Percentiles rank a stretch among this genome's conserved stretches.
These are phyloP conservation scores for Begonia masoniana DNA, from an alignment of 306 rosid genomes.

Conservation along the genomic window DNA sequence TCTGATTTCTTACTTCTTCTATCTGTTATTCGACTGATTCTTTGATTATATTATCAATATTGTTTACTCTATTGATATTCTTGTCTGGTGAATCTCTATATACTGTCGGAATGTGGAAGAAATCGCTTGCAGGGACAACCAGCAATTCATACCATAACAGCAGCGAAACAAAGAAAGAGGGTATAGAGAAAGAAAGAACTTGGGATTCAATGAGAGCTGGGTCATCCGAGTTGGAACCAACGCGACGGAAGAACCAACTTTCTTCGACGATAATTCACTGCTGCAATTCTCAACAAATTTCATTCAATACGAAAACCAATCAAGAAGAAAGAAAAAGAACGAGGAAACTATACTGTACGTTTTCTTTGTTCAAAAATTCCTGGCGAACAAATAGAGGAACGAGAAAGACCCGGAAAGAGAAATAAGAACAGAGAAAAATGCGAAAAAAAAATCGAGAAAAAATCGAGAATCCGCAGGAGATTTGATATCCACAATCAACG, in stretches of 20 bases:
- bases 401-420: not conserved
- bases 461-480: constrained; percentile 1
- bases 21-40: too few species aligned
- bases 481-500: not conserved
- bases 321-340: not conserved
- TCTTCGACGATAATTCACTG: constrained; percentile 28
- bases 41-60: too few species aligned
- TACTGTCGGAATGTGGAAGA: too few species aligned
- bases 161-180: not conserved
- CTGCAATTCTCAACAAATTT: constrained; percentile 15
- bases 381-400: constrained; percentile 2
- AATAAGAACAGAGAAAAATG: too few species aligned
- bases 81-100: too few species aligned
- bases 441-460: constrained; percentile 3
- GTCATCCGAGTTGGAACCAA: constrained; percentile 72
- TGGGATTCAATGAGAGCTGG: constrained; percentile 82
- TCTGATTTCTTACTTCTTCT: too few species aligned
- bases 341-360: constrained; percentile 35
- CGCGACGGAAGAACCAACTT: constrained; percentile 24
- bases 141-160: too few species aligned
- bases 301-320: not conserved
- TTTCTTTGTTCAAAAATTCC: not conserved
- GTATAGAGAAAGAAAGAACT: constrained; percentile 28
- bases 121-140: too few species aligned
- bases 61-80: too few species aligned